Conservation (phyloP, 257 asterid species). For the Linderniella brevidens region DNA sequence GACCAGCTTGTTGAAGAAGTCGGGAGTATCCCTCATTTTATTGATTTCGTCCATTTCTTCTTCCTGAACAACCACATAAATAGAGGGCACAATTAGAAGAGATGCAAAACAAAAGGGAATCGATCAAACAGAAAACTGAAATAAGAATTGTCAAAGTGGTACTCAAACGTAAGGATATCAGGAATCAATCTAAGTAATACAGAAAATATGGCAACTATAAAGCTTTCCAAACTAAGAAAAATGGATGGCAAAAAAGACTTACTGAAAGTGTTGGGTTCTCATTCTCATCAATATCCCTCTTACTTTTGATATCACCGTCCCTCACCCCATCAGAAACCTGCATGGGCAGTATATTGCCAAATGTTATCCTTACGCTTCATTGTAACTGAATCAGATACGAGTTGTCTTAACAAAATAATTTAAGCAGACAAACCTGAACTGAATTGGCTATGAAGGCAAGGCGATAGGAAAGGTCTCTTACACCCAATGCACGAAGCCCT, state of each 20-base stretch:
- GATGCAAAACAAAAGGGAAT: background rate
- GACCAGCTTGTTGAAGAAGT: conserved; percentile 87
- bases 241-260: conserved; percentile 12
- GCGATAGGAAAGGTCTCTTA: conserved; percentile 85
- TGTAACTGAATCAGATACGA: background rate
- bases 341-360: background rate
- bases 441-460: conserved; percentile 94
- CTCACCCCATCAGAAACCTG: conserved; percentile 83
- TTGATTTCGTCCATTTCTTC: conserved; percentile 66
- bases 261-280: conserved; percentile 57
- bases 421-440: conserved; percentile 45
- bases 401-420: background rate
- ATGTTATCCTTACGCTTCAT: too few species aligned
- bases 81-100: conserved; percentile 2
- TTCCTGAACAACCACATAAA: conserved; percentile 23
- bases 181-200: too few species aligned
- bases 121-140: too few species aligned
- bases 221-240: background rate
- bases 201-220: too few species aligned
- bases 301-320: conserved; percentile 49
- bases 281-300: conserved; percentile 69
- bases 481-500: conserved; percentile 93
- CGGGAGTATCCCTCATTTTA: conserved; percentile 59
- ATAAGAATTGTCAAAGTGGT: too few species aligned
- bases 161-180: too few species aligned